A percentile compares a stretch with the other conserved stretches of the same genome.
phyloP scores from a whole-genome alignment of 1,139 yeast genomes.

The Hansenula lynferdii region DNA sequence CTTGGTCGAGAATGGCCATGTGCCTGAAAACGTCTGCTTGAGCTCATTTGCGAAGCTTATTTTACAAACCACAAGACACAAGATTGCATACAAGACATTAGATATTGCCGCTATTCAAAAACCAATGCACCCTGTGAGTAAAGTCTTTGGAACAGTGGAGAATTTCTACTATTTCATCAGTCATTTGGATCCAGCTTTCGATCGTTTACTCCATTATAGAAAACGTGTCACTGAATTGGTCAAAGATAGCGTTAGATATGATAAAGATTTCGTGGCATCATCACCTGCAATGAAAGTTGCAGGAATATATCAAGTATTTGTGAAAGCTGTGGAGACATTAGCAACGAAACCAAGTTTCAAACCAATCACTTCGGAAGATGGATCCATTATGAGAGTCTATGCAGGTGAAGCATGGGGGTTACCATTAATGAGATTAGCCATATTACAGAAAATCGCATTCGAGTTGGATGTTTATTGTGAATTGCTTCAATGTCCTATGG shows the following conservation, averaged over 20 bases:
- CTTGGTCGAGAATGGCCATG: not conserved
- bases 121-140: not conserved
- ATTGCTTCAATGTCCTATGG: constrained; percentile 1
- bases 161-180: constrained; percentile 7
- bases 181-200: constrained; percentile 16
- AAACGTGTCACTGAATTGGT: constrained; percentile 1
- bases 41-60: not conserved
- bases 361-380: not conserved
- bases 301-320: not conserved
- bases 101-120: not conserved
- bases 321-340: not conserved
- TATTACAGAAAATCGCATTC: not conserved
- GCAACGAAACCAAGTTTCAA: not conserved
- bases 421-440: constrained; percentile 1
- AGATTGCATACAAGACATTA: not conserved
- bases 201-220: constrained; percentile 12
- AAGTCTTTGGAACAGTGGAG: constrained; percentile 2
- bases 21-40: not conserved
- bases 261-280: not conserved
- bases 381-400: not conserved
- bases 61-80: not conserved
- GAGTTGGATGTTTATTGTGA: not conserved
- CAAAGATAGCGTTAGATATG: not conserved
- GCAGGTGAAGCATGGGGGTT: not conserved
- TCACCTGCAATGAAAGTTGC: not conserved